A percentile compares a stretch with the other conserved stretches of the same genome.
These are phyloP conservation scores for Citrus maxima DNA, from an alignment of 345 rosid species.

Conservation along the genomic window DNA sequence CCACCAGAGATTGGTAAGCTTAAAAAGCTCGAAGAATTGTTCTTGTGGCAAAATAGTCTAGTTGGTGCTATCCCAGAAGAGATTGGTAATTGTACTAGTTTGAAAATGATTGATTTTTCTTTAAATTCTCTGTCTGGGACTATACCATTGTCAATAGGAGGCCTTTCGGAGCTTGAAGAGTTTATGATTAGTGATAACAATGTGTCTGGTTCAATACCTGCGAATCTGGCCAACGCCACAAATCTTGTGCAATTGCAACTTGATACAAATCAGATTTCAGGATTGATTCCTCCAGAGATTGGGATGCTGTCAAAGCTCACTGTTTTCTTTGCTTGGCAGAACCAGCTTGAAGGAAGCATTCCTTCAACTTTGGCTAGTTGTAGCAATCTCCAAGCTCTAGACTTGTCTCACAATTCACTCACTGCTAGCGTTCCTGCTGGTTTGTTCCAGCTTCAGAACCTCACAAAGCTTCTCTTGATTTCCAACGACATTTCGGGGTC, in stretches of 20 bases:
- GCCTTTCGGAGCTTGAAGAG: conserved; percentile 60
- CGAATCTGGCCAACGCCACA: conserved; percentile 55
- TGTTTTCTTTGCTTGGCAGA: conserved; percentile 86
- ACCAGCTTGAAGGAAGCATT: conserved; percentile 92
- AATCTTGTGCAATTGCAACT: conserved; percentile 77
- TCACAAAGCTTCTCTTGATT: conserved; percentile 72
- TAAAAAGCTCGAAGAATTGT: conserved; percentile 57
- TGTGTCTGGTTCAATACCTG: conserved; percentile 79
- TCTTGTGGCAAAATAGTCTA: conserved; percentile 81
- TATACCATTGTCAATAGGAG: conserved; percentile 60
- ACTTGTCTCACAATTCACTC: conserved; percentile 76
- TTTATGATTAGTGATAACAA: conserved; percentile 90
- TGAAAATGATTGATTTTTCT: conserved; percentile 75
- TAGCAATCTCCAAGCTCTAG: conserved; percentile 63
- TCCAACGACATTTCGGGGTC: conserved; percentile 71
- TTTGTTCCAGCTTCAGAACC: conserved; percentile 68
- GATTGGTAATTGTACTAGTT: conserved; percentile 73
- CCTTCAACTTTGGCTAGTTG: conserved; percentile 67
- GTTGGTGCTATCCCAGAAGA: conserved; percentile 79
- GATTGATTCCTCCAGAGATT: conserved; percentile 74
- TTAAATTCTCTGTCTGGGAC: conserved; percentile 79
- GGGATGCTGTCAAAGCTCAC: conserved; percentile 59
- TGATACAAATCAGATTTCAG: conserved; percentile 78
- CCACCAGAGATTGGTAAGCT: conserved; percentile 73
- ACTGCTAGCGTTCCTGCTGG: conserved; percentile 78